phyloP scores from a whole-genome alignment of 345 rosid species.

The Euphorbia pulcherrima region DNA sequence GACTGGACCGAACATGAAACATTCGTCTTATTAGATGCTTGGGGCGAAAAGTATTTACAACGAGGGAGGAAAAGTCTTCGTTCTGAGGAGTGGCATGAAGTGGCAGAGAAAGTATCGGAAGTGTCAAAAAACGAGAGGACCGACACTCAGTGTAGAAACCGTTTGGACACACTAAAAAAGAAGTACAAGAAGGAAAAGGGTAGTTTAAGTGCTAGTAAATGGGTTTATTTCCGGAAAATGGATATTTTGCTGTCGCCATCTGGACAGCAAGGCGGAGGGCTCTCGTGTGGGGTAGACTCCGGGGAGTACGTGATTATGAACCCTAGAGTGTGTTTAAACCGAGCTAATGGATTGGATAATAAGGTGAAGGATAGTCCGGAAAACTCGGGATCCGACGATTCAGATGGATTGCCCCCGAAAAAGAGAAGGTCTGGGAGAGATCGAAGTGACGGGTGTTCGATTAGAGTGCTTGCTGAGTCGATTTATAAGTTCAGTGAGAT shows the following conservation, averaged over 20 bases:
- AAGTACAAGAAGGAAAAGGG: constrained; percentile 87
- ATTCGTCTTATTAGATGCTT: constrained; percentile 71
- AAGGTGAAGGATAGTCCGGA: constrained; percentile 92
- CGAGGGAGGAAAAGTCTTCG: constrained; percentile 87
- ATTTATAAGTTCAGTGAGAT: constrained; percentile 73
- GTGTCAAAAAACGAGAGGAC: constrained; percentile 66
- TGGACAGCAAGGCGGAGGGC: constrained; percentile 64
- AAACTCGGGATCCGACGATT: constrained; percentile 63
- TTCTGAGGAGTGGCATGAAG: constrained; percentile 92
- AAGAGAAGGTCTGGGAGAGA: constrained; percentile 58
- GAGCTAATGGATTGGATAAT: constrained; percentile 74
- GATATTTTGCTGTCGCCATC: constrained; percentile 70
- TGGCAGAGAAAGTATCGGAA: constrained; percentile 87
- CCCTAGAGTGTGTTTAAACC: constrained; percentile 57
- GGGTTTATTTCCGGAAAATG: constrained; percentile 87
- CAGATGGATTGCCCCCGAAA: constrained; percentile 72
- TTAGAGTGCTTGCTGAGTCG: constrained; percentile 75
- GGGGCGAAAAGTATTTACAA: constrained; percentile 87
- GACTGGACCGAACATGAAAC: constrained; percentile 95
- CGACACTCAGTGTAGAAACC: constrained; percentile 81
- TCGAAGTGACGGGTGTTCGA: constrained; percentile 49
- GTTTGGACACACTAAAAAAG: constrained; percentile 85
- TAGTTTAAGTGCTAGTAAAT: constrained; percentile 50
- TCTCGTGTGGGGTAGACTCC: constrained; percentile 86
- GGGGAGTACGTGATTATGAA: constrained; percentile 80